A percentile compares a stretch with the other conserved stretches of the same genome.
Conservation (phyloP, 495 filamentous ascomycete species). For the Penicillium bovifimosum region DNA sequence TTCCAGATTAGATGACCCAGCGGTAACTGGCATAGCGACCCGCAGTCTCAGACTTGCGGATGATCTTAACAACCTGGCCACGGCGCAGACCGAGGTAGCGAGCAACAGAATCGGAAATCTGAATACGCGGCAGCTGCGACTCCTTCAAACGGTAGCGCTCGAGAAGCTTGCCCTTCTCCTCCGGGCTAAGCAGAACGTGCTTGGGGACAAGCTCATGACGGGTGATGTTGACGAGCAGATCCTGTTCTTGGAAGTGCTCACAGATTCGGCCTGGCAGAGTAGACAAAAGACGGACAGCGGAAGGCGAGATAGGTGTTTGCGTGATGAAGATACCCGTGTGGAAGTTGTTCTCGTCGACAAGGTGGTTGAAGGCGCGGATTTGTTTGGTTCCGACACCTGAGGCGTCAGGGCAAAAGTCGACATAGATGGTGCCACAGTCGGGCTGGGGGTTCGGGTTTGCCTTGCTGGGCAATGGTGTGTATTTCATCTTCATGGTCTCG, state of each 20-base stretch:
- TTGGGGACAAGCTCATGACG: conserved; percentile 95
- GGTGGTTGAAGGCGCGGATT: conserved; percentile 80
- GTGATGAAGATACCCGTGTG: conserved; percentile 87
- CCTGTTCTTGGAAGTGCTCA: conserved; percentile 92
- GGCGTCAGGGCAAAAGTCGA: conserved; percentile 78
- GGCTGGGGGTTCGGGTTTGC: conserved; percentile 57
- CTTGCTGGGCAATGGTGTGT: conserved; percentile 60
- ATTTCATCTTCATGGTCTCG: conserved; percentile 75
- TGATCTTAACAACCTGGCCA: conserved; percentile 98
- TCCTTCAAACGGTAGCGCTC: conserved; percentile 93
- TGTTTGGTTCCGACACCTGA: conserved; percentile 78
- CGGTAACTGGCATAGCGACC: conserved; percentile 58
- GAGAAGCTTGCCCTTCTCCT: conserved; percentile 80
- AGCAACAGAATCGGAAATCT: conserved; percentile 85
- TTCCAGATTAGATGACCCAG: conserved; percentile 51
- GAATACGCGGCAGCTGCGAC: conserved; percentile 89
- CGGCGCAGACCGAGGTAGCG: conserved; percentile 85
- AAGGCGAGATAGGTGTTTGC: conserved; percentile 69
- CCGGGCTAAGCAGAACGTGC: conserved; percentile 80
- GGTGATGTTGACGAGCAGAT: conserved; percentile 96
- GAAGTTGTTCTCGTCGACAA: conserved; percentile 69
- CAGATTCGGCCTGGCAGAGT: conserved; percentile 72
- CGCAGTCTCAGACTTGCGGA: conserved; percentile 66
- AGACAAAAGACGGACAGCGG: conserved; percentile 65
- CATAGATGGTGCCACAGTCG: conserved; percentile 82